These are phyloP conservation scores for Apium graveolens DNA, from an alignment of 129 eudicot genomes.

Conservation along the genomic window DNA sequence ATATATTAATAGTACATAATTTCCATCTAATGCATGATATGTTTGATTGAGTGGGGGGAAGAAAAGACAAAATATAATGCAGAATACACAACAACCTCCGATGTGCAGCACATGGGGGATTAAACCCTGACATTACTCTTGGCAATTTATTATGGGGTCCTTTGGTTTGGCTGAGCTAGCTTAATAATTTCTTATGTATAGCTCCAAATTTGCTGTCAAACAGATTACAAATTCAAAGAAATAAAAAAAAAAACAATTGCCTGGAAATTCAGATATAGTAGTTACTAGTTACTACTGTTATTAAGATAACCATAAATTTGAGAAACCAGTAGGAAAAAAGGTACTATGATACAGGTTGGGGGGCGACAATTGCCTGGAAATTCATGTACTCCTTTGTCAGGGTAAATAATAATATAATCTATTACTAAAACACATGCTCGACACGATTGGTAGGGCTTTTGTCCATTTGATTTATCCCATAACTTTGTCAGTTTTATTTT, in stretches of 20 bases:
- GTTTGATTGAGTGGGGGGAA: background rate
- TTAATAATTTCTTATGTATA: background rate
- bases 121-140: background rate
- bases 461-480: conserved; percentile 24
- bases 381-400: conserved; percentile 15
- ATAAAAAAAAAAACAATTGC: too few species aligned
- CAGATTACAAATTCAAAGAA: background rate
- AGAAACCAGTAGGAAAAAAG: background rate
- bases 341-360: background rate
- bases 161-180: background rate
- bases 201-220: background rate
- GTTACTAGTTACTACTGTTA: too few species aligned
- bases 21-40: background rate
- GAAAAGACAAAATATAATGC: background rate
- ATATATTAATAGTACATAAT: too few species aligned
- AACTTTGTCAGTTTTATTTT: conserved; percentile 7
- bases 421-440: conserved; percentile 14
- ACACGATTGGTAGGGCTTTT: conserved; percentile 11
- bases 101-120: conserved; percentile 4
- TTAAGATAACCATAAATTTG: background rate
- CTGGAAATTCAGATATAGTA: too few species aligned
- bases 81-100: background rate
- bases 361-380: conserved; percentile 22
- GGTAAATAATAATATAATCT: background rate
- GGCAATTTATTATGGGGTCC: background rate